Base-by-base conservation (phyloP, 2,329 filamentous ascomycete genomes). In the Fusarium torreyae region DNA sequence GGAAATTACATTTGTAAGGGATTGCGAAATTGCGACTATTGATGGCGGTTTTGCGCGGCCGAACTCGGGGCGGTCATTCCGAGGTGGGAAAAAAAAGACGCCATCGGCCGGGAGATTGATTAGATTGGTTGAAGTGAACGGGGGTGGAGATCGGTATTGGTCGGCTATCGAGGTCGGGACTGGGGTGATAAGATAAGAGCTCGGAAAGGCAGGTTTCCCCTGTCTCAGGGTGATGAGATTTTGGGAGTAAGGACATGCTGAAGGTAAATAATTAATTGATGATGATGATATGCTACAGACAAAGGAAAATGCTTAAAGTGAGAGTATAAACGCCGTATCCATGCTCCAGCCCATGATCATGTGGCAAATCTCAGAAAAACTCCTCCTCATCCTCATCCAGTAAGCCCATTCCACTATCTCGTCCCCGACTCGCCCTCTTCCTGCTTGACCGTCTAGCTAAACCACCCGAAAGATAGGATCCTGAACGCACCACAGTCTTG, bases 351-450 rank as follows among this genome's bases (percentile, higher is more conserved):
- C 39, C 20, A 34, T 49, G 22, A 28, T 49, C 26, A 24, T 44
- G 4, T 58, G 18, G 20, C 15, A 51, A 50, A 42, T 9, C 18
- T 61, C 17, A 65, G 63, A 71, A 78, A 39, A 77, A 70, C 33
- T 80, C 79, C 18, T 80, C 76, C 55, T 84, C 83, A 36, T 87
- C 86, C 71, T 88, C 86, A 28, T 87, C 85, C 74, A 88, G 67
- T 24, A 89, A 78, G 0, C 86, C 86, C 50, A 89, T 71, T 0
- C 87, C 87, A 55, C 85, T 88, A 74, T 89, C 87, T 66, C 84
- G 82, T 59, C 82, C 80, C 61, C 85, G 82, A 61, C 80, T 66
- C 18, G 57, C 79, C 78, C 83, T 86, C 69, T 66, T 80, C 26
- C 75, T 79, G 26, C 73, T 73, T 17, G 28, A 22, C 22, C 75